Conservation (phyloP, 352 stramenopile genomes). For the Phytophthora foliorum region DNA sequence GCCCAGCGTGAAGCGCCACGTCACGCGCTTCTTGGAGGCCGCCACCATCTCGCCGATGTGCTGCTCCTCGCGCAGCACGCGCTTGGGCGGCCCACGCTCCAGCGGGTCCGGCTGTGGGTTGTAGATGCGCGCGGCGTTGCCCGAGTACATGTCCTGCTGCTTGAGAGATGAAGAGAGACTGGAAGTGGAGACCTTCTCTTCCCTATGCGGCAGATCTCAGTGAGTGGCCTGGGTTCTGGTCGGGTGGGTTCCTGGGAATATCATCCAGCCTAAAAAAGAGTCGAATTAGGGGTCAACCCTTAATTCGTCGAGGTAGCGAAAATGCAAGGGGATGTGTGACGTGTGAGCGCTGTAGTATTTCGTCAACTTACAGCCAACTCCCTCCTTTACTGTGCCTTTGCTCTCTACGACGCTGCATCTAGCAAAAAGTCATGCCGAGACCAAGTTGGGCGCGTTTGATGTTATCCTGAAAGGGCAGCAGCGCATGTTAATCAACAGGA, state of each 20-base stretch:
- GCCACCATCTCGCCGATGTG: slow-evolving; percentile 85
- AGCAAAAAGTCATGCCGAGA: slow-evolving; percentile 88
- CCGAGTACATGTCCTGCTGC: slow-evolving; percentile 61
- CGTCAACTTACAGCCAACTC: slow-evolving; percentile 15
- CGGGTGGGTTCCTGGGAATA: background rate
- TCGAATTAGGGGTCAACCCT: background rate
- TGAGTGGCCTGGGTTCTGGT: slow-evolving; percentile 18
- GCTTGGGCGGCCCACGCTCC: slow-evolving; percentile 76
- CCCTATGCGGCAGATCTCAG: slow-evolving; percentile 24
- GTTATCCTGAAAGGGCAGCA: slow-evolving; percentile 71
- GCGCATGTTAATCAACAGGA: slow-evolving; percentile 4
- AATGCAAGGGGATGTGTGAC: slow-evolving; percentile 34
- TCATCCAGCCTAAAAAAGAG: slow-evolving; percentile 1
- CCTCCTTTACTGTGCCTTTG: slow-evolving; percentile 2
- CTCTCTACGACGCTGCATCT: slow-evolving; percentile 40
- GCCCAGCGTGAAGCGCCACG: slow-evolving; percentile 86
- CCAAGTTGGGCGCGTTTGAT: slow-evolving; percentile 89
- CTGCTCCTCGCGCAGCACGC: slow-evolving; percentile 75
- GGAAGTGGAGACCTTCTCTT: slow-evolving; percentile 10
- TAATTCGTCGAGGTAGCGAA: slow-evolving; percentile 18
- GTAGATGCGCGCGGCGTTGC: slow-evolving; percentile 69
- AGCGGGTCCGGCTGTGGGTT: slow-evolving; percentile 75
- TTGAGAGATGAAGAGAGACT: background rate
- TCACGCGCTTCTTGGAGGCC: slow-evolving; percentile 86
- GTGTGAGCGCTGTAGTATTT: slow-evolving; percentile 21